Base-by-base conservation (phyloP, 306 rosid species). In the Oxytropis ochrocephala region DNA sequence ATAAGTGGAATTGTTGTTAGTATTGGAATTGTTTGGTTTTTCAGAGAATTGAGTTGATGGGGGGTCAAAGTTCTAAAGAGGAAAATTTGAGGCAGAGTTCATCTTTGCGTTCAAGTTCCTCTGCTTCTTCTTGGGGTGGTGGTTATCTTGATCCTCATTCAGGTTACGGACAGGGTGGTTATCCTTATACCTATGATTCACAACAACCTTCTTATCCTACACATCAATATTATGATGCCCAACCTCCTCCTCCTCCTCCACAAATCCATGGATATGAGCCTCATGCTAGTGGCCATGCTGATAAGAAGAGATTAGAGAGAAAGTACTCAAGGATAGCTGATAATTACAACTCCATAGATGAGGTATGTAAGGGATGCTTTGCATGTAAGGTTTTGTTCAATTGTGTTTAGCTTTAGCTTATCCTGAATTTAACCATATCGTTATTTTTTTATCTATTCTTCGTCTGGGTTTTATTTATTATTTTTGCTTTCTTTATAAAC, bases 241-340 rank as follows among this genome's bases (percentile, higher is more conserved):
- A 66, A 7, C 80, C 77, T 38, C 79, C 76, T 21, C 83, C 78
- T 48, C 87, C 84, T 5, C 82, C 69, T 14, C 77, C 79, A 0
- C 85, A 71, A 66, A 75, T 70, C 66, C 65, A 78, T 59, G 75
- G 59, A n/a, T 51, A 70, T 52, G 86, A 70, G 30, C 69, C 80
- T 53, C 72, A 70, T 16, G 61, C 41, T 64, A 69, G 75, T 11
- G 53, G 27, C 52, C 67, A 18, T 2, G 64, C 67, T 5, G 68
- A 64, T 60, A 53, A 78, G 41, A 82, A 13, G 55, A 80, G 51
- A 64, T 57, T 94, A 42, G 98, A 94, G 6, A 81, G 92, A 78
- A 85, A 83, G 73, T 94, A 87, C 78, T 90, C 95, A 0, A 94
- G 92, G 80, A 91, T 94, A 30, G 85, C 89, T 3, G 97, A 94